A percentile compares a stretch with the other conserved stretches of the same genome.
These are phyloP conservation scores for Picochlorum sp. DNA, from an alignment of 139 green algal species.

Conservation along the genomic window DNA sequence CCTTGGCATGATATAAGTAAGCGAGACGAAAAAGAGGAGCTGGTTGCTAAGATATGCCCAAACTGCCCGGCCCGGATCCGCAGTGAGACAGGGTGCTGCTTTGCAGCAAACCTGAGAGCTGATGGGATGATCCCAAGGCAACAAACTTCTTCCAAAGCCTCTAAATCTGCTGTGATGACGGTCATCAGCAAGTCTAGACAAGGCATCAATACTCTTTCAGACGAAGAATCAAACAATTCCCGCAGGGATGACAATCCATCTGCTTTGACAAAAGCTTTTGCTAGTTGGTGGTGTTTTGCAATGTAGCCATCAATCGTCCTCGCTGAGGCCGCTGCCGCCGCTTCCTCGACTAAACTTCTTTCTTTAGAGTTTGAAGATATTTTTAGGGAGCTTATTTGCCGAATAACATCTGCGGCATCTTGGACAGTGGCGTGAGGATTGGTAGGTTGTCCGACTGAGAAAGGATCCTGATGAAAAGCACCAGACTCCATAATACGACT, in stretches of 20 bases:
- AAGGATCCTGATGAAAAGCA: no score
- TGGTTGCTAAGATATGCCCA: slow-evolving; percentile 34
- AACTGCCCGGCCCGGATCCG: slow-evolving; percentile 51
- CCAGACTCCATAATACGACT: no score
- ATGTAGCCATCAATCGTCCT: slow-evolving; percentile 26
- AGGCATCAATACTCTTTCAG: slow-evolving; percentile 22
- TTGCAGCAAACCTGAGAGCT: slow-evolving; percentile 30
- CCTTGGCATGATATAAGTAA: slow-evolving; percentile 64
- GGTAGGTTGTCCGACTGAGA: no score
- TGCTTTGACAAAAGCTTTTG: slow-evolving; percentile 46
- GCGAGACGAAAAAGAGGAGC: slow-evolving; percentile 33
- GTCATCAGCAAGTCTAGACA: slow-evolving; percentile 49
- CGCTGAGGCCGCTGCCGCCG: slow-evolving; percentile 18
- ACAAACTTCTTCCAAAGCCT: slow-evolving; percentile 46
- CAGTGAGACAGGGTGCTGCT: slow-evolving; percentile 18
- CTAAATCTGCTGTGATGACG: slow-evolving; percentile 34
- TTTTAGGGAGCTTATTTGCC: slow-evolving; percentile 53
- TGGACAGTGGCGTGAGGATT: neutral
- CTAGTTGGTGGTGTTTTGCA: slow-evolving; percentile 19
- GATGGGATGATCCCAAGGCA: slow-evolving; percentile 65
- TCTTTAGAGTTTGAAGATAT: slow-evolving; percentile 11
- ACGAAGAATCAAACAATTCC: slow-evolving; percentile 63
- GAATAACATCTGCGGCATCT: slow-evolving; percentile 30
- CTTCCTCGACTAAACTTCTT: slow-evolving; percentile 23
- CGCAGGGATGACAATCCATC: slow-evolving; percentile 53